Base-by-base conservation (phyloP, 179 eudicot species). In the Spinacia oleracea region DNA sequence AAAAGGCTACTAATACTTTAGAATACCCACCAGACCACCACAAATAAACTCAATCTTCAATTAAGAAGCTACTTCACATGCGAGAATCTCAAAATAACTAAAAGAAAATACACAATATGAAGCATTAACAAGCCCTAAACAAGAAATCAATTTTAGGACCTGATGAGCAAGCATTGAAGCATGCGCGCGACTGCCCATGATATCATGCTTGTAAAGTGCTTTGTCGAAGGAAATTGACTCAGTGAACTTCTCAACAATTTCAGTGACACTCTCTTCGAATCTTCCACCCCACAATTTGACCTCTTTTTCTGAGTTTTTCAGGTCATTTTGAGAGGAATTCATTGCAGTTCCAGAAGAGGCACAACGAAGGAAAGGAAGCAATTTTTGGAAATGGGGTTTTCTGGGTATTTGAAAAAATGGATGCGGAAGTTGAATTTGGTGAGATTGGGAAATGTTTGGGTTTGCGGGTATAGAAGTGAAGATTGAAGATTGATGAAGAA, bases 231-330 rank as follows among this genome's bases (percentile, higher is more conserved):
- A 96, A n/a, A 96, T 86, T 0, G 99, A 96, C 83, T 94, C 98
- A 1, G 98, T 96, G 82, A 96, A 94, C 79, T 88, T 85, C 89
- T 96, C 99, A 3, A 96, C 99, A 1, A 85, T 83, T 43, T 96
- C 97, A 6, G 97, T 96, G 0, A 94, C 98, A 73, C 90, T 92
- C 75, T 92, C 97, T 77, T 94, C 97, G 64, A 96, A 96, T 74
- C 99, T 84, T 15, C 99, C 99, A 0, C 99, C 99, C 99, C 99
- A 96, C 10, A 94, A 89, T 80, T 96, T 96, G 18, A 87, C 82
- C 86, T 94, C 98, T 83, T 91, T 93, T 14, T 75, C 78, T 32
- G 75, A 10, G 21, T 15, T 68, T 21, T 46, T 63, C 9, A 31
- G 55, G 55, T 27, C 73, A 48, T 34, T 67, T 66, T 68, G 32